Conservation (phyloP, 805 yeast genomes). For the Zygosaccharomyces pseudorouxii region DNA sequence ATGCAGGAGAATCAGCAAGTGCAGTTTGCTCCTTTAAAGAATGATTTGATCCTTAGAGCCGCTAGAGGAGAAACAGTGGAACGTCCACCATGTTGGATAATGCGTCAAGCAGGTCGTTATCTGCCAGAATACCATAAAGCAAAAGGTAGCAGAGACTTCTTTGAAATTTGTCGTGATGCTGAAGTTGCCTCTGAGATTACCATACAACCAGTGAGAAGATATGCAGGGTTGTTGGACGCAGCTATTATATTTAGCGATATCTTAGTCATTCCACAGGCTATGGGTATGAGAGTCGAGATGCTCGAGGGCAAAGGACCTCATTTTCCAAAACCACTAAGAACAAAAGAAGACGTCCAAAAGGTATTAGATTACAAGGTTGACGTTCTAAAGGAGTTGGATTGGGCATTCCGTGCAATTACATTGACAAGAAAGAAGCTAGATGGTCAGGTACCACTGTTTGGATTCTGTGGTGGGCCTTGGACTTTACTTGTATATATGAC, state of each 20-base stretch:
- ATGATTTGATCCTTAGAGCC: constrained; percentile 87
- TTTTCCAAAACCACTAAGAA: constrained; percentile 82
- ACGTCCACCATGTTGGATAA: constrained; percentile 96
- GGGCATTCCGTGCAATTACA: constrained; percentile 95
- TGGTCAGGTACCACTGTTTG: constrained; percentile 91
- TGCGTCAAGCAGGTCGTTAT: constrained; percentile 98
- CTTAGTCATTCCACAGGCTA: constrained; percentile 93
- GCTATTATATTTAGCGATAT: constrained; percentile 96
- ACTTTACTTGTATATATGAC: constrained; percentile 94
- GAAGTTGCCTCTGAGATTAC: constrained; percentile 92
- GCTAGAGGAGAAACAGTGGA: constrained; percentile 88
- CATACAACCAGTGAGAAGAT: constrained; percentile 90
- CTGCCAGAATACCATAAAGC: constrained; percentile 86
- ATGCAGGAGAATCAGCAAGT: constrained; percentile 13
- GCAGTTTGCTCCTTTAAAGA: constrained; percentile 71
- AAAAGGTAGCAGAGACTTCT: constrained; percentile 81
- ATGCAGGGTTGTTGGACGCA: constrained; percentile 85
- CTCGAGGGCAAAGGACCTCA: constrained; percentile 92
- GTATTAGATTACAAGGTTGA: constrained; percentile 58
- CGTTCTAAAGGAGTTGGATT: constrained; percentile 70
- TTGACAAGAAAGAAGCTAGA: constrained; percentile 78
- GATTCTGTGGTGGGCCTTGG: constrained; percentile 98
- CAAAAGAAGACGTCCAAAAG: constrained; percentile 59
- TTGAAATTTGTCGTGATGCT: constrained; percentile 92
- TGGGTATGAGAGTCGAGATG: constrained; percentile 95